A percentile compares a stretch with the other conserved stretches of the same genome.
phyloP scores from a whole-genome alignment of 176 grass and related monocot species.

The Zizania latifolia region DNA sequence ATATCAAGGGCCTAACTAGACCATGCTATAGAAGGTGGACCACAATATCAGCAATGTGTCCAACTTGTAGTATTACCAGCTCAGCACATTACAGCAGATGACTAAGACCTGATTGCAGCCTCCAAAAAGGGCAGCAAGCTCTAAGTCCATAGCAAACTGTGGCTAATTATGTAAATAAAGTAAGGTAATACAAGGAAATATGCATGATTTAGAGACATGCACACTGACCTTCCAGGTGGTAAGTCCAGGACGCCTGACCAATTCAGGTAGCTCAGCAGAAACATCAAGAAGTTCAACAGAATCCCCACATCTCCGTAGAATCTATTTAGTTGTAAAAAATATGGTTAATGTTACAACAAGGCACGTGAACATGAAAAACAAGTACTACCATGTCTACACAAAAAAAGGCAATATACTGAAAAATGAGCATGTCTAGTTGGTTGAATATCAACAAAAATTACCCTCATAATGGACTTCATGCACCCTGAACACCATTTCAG shows the following conservation, averaged over 20 bases:
- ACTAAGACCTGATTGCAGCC: background rate
- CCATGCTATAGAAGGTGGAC: background rate
- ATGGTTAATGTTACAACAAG: slow-evolving; percentile 6
- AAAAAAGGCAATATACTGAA: slow-evolving; percentile 6
- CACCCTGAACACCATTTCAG: slow-evolving; percentile 8
- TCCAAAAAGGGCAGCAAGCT: background rate
- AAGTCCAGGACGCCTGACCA: slow-evolving; percentile 74
- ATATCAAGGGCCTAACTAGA: background rate
- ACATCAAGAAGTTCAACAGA: slow-evolving; percentile 92
- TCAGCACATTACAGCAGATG: background rate
- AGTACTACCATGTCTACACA: too few relatives aligned
- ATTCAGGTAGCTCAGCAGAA: slow-evolving; percentile 67
- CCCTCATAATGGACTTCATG: background rate
- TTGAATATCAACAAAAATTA: slow-evolving; percentile 8
- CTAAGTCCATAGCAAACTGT: too few relatives aligned
- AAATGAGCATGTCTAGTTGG: background rate
- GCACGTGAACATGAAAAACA: background rate
- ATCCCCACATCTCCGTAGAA: slow-evolving; percentile 73
- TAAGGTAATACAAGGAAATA: background rate
- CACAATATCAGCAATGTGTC: background rate
- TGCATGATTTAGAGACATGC: slow-evolving; percentile 1
- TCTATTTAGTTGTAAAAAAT: slow-evolving; percentile 40
- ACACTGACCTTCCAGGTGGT: slow-evolving; percentile 85
- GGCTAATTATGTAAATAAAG: background rate
- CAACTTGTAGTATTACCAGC: background rate